These are phyloP conservation scores for Nakaseomyces delphensis DNA, from an alignment of 1,139 yeast species.

Conservation along the genomic window DNA sequence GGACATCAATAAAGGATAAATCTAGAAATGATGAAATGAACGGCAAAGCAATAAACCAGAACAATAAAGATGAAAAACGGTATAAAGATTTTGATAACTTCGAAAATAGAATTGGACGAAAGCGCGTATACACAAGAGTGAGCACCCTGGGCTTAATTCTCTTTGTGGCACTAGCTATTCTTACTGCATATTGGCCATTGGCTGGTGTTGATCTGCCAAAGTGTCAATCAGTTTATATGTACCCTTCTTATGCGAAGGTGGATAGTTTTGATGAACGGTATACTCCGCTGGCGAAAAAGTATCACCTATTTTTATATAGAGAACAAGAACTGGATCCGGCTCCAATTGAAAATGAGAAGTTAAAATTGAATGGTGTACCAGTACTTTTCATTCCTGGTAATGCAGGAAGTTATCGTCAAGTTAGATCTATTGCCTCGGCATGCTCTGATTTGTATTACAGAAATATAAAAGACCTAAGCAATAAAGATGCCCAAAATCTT, in stretches of 20 bases:
- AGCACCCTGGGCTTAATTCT: slow-evolving; percentile 16
- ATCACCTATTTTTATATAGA: slow-evolving; percentile 70
- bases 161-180: slow-evolving; percentile 7
- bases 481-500: slow-evolving; percentile 38
- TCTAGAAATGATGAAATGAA: slow-evolving; percentile 1
- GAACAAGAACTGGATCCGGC: slow-evolving; percentile 63
- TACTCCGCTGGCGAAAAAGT: slow-evolving; percentile 68
- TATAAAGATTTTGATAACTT: slow-evolving; percentile 1
- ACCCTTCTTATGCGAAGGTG: slow-evolving; percentile 68
- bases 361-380: slow-evolving; percentile 63
- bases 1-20: not conserved
- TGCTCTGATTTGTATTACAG: slow-evolving; percentile 45
- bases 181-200: slow-evolving; percentile 14
- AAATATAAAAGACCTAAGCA: slow-evolving; percentile 27
- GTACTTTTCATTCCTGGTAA: slow-evolving; percentile 93
- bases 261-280: slow-evolving; percentile 62
- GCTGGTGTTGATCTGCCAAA: slow-evolving; percentile 38
- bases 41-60: not conserved
- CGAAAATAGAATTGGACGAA: not conserved
- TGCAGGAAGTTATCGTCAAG: slow-evolving; percentile 91
- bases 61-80: slow-evolving; percentile 7
- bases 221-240: slow-evolving; percentile 60
- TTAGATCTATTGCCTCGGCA: slow-evolving; percentile 82
- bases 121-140: not conserved
- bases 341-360: slow-evolving; percentile 37